Evolutionary conservation across 1,139 yeast genomes (phyloP).

Genomic region (Sugiyamaella paludigena): DNA sequence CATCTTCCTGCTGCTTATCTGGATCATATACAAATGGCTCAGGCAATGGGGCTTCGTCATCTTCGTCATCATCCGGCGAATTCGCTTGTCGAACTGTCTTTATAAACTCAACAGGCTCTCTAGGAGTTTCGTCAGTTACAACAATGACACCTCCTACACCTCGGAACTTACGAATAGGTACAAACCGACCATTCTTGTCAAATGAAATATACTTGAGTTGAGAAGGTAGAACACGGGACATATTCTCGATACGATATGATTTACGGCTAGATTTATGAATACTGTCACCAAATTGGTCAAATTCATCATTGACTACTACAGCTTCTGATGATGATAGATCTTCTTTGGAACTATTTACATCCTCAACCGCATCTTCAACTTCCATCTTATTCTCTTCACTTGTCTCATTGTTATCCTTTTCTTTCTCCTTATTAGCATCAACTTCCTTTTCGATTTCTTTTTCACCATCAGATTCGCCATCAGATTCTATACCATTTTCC

Average conservation of each 20-base stretch:
- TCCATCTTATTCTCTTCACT: constrained; percentile 29
- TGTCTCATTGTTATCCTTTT: constrained; percentile 22
- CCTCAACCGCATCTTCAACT: constrained; percentile 17
- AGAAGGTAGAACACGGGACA: constrained; percentile 88
- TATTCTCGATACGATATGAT: constrained; percentile 62
- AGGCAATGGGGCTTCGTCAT: constrained; percentile 81
- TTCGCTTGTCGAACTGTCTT: constrained; percentile 84
- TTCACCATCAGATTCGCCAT: constrained; percentile 30
- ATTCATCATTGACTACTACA: constrained; percentile 22
- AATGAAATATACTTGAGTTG: constrained; percentile 84
- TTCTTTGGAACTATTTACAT: constrained; percentile 25
- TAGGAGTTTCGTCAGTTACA: constrained; percentile 67
- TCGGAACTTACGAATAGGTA: constrained; percentile 77
- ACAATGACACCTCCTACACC: constrained; percentile 82
- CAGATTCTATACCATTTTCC: constrained; percentile 36
- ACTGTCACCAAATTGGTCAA: constrained; percentile 22
- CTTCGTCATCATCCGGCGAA: constrained; percentile 44
- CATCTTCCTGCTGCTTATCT: constrained; percentile 29
- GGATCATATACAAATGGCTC: constrained; percentile 66
- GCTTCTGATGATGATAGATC: constrained; percentile 23
- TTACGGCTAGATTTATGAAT: constrained; percentile 46
- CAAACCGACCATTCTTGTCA: constrained; percentile 69
- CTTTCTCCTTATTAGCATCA: constrained; percentile 25
- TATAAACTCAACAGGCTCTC: constrained; percentile 62
- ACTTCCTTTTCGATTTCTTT: constrained; percentile 18